phyloP scores from a whole-genome alignment of 495 filamentous ascomycete species.

The Lasiosphaeria miniovina region DNA sequence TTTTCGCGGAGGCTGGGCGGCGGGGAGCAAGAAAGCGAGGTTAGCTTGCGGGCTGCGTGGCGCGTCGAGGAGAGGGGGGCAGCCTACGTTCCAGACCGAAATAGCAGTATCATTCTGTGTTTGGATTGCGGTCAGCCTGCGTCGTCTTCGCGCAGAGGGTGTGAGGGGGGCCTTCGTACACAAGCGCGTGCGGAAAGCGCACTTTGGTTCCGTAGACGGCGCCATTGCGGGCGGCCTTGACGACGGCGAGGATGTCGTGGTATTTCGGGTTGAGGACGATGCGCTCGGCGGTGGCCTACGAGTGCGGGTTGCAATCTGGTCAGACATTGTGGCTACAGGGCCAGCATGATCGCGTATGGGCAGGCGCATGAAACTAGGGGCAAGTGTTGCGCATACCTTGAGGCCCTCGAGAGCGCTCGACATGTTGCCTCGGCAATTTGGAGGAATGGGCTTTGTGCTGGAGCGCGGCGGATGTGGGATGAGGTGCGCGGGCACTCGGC shows the following conservation, averaged over 20 bases:
- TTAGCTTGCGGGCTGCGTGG: background rate
- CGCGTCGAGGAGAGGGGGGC: conserved; percentile 2
- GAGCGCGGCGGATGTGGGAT: conserved; percentile 7
- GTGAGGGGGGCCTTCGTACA: conserved; percentile 48
- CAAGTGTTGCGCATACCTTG: conserved; percentile 27
- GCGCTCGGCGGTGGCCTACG: conserved; percentile 54
- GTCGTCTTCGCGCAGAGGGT: conserved; percentile 42
- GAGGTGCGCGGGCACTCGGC: conserved; percentile 23
- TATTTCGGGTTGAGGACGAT: conserved; percentile 79
- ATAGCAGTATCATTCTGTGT: conserved; percentile 84
- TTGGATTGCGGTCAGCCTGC: conserved; percentile 5
- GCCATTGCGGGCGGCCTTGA: conserved; percentile 94
- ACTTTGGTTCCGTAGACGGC: conserved; percentile 97
- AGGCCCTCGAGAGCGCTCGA: conserved; percentile 31
- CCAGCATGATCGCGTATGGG: too few relatives aligned
- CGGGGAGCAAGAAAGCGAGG: background rate
- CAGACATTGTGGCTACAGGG: too few relatives aligned
- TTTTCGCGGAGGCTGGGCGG: conserved; percentile 69
- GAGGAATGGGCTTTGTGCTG: background rate
- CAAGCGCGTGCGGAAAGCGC: conserved; percentile 95
- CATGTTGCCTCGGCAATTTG: conserved; percentile 37
- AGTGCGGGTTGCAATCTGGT: background rate
- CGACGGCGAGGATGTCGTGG: conserved; percentile 73
- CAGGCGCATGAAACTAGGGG: background rate
- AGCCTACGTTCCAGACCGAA: conserved; percentile 78